Evolutionary conservation across 768 basidiomycete genomes (phyloP).

Genomic region (Lactarius tabidus): DNA sequence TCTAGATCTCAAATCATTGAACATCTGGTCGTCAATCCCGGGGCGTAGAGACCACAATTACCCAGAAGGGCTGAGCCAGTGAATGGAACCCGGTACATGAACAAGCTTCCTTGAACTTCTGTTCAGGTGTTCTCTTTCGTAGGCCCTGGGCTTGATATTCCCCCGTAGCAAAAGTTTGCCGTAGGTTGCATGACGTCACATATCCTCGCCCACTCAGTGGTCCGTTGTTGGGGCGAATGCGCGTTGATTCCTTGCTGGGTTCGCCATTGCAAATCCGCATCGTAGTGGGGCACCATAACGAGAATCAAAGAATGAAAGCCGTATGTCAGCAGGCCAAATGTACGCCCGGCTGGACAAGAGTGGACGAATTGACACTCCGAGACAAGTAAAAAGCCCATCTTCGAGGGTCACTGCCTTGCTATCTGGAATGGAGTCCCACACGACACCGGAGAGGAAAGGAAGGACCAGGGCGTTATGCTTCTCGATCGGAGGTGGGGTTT

Average conservation of each 20-base stretch:
- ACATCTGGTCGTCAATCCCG: neutral
- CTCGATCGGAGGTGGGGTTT: too few relatives aligned
- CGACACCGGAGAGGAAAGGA: too few relatives aligned
- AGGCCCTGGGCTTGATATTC: constrained; percentile 4
- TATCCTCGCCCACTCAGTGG: neutral
- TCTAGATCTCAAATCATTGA: too few relatives aligned
- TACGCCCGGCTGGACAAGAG: too few relatives aligned
- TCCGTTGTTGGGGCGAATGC: constrained; percentile 4
- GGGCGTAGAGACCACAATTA: neutral
- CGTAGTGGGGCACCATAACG: neutral
- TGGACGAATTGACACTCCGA: too few relatives aligned
- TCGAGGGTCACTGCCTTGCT: too few relatives aligned
- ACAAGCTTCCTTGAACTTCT: neutral
- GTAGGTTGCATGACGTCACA: neutral
- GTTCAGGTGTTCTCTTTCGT: neutral
- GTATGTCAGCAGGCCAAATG: too few relatives aligned
- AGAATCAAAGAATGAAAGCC: too few relatives aligned
- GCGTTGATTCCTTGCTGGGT: neutral
- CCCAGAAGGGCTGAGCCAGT: neutral
- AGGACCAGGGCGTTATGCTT: too few relatives aligned
- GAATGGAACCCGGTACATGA: neutral
- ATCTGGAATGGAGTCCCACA: too few relatives aligned
- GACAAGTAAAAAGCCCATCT: too few relatives aligned
- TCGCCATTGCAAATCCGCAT: neutral
- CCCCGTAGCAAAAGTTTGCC: neutral